Base-by-base conservation (phyloP, 768 basidiomycete genomes). In the Lentinus tigrinus region DNA sequence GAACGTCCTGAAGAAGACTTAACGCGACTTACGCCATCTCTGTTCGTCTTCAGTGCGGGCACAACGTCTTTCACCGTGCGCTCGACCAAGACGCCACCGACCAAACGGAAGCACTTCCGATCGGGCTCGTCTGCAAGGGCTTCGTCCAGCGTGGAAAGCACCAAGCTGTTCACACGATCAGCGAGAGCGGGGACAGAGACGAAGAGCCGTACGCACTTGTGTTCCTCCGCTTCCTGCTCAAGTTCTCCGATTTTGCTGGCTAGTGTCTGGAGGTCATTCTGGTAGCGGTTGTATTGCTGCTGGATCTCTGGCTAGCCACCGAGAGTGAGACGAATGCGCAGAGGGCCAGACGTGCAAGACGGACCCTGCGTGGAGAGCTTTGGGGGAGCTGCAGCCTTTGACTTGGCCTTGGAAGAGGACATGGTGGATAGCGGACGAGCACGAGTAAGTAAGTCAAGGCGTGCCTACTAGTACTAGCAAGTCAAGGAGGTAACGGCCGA, bases 231-330 rank as follows among this genome's bases (percentile, higher is more conserved):
- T 68, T 99, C 97, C 63, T 88, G 85, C 72, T 99, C 97, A 31
- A 99, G 81, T 73, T 99, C 97, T 60, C 92, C 91, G 65, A 98
- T 95, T 76, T 98, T 98, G 63, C 87, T 84, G 37, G 94, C 93
- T 26, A 98, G 75, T n/a, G 86, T 83, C 72, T 95, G 93, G 27
- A 98, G 77, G 48, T 98, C 96, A 74, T 82, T 91, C 73, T 95
- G 91, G 67, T 89, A 80, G 57, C 87, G 85, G 61, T 86, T 79
- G 68, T 91, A 96, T 42, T 78, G 88, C 74, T 87, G 84, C 73
- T 93, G 90, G 56, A 94, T 84, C 73, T 95, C 93, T 93, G 78
- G 78, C 82, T 83, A 63, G 63, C 61, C 38, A 37, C 61, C 49
- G 46, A 23, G 31, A 17, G 44, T 48, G 28, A 47, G 46, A 34